Evolutionary conservation across 2,329 filamentous ascomycete genomes (phyloP), one percentile per base, ranked within the genome.

Genomic region (Fusarium globosum): DNA sequence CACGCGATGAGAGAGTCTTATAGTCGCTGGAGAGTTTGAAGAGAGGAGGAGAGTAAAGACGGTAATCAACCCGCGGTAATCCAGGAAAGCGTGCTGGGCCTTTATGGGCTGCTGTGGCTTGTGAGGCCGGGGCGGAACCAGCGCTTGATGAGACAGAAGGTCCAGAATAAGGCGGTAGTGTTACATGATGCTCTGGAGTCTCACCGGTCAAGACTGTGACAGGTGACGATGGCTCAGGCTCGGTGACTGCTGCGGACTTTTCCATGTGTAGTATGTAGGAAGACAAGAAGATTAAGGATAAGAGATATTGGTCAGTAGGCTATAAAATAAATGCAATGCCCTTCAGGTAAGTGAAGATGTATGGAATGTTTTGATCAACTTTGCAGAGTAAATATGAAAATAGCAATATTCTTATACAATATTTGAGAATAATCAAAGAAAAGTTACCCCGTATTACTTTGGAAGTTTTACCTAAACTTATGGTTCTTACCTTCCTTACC

Each of bases 1-100:
- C 84, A 46, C 84, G 83, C 57, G 85, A 85, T 28, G 82, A 83
- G 63, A 89, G 82, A 14, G 83, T 84, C 18, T 83, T 87, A 39
- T 80, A 80, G 76, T 90, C 87, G 15, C 81, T 64, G 0, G 86
- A 88, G 7, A 89, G 81, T 49, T 85, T 84, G 76, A 89, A 89
- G 39, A 86, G 81, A 9, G 86, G 84, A 21, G 87, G 88, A 12
- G 81, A 81, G 78, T 90, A 90, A 23, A 86, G 82, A n/a, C 83
- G 82, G 78, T 88, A 88, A 78, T 88, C 86, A 21, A 88, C 75
- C 28, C 77, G 76, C 2, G 86, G 86, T 11, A 88, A 82, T 12
- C 86, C 87, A 3, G 85, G 83, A 69, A 87, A 86, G 33, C 79
- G 80, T 46, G 82, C 82, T 7, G 65, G 70, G 41, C 63, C 61